A percentile compares a stretch with the other conserved stretches of the same genome.
These are phyloP conservation scores for Vanderwaltozyma polyspora DNA, from an alignment of 805 yeast species.

Conservation along the genomic window DNA sequence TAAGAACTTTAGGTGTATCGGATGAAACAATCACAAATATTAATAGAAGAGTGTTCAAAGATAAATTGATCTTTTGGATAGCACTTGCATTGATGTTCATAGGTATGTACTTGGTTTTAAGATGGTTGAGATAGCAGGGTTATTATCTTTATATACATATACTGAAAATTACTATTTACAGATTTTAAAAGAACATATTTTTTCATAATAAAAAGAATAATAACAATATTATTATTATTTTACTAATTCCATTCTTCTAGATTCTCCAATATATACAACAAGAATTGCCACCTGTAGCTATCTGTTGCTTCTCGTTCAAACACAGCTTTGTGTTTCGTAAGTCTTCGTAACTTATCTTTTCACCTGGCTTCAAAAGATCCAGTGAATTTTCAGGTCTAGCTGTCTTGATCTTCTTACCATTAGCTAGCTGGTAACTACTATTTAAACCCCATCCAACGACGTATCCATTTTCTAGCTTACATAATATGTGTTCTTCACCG, in stretches of 20 bases:
- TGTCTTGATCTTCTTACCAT: slow-evolving; percentile 56
- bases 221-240: no score
- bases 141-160: no score
- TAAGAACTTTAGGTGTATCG: slow-evolving; percentile 78
- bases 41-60: slow-evolving; percentile 73
- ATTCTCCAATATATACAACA: slow-evolving; percentile 52
- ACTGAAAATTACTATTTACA: no score
- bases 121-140: slow-evolving; percentile 41
- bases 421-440: slow-evolving; percentile 73
- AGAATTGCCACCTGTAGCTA: slow-evolving; percentile 50
- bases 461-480: slow-evolving; percentile 50
- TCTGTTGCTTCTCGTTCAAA: slow-evolving; percentile 41
- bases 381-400: slow-evolving; percentile 47
- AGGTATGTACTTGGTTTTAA: slow-evolving; percentile 53
- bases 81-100: slow-evolving; percentile 53
- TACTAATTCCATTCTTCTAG: not conserved
- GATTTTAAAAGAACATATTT: no score
- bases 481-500: slow-evolving; percentile 40
- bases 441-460: slow-evolving; percentile 79
- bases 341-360: slow-evolving; percentile 12
- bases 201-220: no score
- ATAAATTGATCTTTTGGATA: slow-evolving; percentile 76
- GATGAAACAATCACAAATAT: slow-evolving; percentile 70
- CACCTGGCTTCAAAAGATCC: slow-evolving; percentile 44
- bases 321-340: slow-evolving; percentile 32